phyloP scores from a whole-genome alignment of 192 early-diverging fungal species.

The Podila horticola region DNA sequence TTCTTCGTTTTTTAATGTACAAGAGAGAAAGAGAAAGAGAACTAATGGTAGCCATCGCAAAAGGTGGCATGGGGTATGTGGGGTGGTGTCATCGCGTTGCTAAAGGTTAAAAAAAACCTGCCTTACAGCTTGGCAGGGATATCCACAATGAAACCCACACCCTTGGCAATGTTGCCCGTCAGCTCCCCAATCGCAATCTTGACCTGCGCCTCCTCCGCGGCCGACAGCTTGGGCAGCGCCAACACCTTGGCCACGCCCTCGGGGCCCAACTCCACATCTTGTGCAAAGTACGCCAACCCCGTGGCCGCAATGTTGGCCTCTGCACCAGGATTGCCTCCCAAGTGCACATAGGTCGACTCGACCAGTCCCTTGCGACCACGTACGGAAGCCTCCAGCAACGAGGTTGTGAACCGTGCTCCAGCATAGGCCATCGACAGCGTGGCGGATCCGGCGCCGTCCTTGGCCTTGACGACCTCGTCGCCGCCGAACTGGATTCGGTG shows the following conservation, averaged over 20 bases:
- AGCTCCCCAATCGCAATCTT: constrained; percentile 81
- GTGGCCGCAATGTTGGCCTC: constrained; percentile 66
- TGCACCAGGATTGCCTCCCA: constrained; percentile 40
- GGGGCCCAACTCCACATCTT: constrained; percentile 75
- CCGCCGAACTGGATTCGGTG: constrained; percentile 97
- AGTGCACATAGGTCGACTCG: constrained; percentile 85
- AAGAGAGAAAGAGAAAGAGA: not conserved
- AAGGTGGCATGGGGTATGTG: too few relatives aligned
- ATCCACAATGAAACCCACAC: constrained; percentile 75
- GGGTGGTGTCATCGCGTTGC: too few relatives aligned
- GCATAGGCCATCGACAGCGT: constrained; percentile 91
- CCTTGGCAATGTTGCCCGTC: constrained; percentile 89
- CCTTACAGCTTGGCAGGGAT: constrained; percentile 35
- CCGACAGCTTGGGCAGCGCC: constrained; percentile 73
- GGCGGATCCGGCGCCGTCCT: constrained; percentile 86
- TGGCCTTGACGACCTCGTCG: constrained; percentile 98
- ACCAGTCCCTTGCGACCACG: constrained; percentile 73
- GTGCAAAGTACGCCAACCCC: constrained; percentile 77
- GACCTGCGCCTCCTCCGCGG: constrained; percentile 83
- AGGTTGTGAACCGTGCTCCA: constrained; percentile 87
- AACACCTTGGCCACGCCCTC: constrained; percentile 87
- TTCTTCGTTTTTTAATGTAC: not conserved
- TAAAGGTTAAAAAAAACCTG: too few relatives aligned
- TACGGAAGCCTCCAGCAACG: constrained; percentile 81
- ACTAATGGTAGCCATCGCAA: too few relatives aligned